Evolutionary conservation across 176 grass and related monocot genomes (phyloP), one percentile per base, ranked within the genome.

Genomic region (Paspalum vaginatum): DNA sequence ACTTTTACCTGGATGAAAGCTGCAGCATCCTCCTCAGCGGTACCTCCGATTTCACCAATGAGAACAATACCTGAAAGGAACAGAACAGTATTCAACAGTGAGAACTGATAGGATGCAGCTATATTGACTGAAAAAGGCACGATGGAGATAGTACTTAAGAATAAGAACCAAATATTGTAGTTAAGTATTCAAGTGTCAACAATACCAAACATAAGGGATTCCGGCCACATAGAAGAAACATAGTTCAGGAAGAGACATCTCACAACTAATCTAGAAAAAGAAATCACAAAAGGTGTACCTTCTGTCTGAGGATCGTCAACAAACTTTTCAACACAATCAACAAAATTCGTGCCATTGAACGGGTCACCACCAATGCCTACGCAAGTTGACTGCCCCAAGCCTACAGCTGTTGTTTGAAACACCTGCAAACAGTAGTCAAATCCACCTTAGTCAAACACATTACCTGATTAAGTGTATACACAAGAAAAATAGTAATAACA

Each of bases 11-110:
- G 81, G 73, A 99, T 99, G 81, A 99, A 93, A 48, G 93, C 87
- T 84, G 97, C 97, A 81, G 93, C 97, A 88, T 99, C 97, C 79
- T 99, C 97, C 81, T 99, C 97, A n/a, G 97, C 97, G 27, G 91
- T 99, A 86, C 97, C 93, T 65, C 97, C 97, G 86, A 99, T 96
- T 92, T 99, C 97, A 49, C 97, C 97, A 66, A 99, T 99, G 22
- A 99, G 86, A 86, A 96, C 76, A 87, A 99, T 93, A 52, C 96
- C 96, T 99, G 57, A 24, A 83, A 76, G 26, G 54, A 21, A 75
- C 51, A 72, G 12, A 68, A n/a, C 20, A 67, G 37, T 60, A 66
- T 32, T 74, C 17, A 61, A 61, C 21, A 77, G 27, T 77, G 57
- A 80, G 58, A 84, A 84, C 8, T n/a, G 75, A 81, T 56, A 65